phyloP scores from a whole-genome alignment of 2,329 filamentous ascomycete species.

The Verticillium albo-atrum region DNA sequence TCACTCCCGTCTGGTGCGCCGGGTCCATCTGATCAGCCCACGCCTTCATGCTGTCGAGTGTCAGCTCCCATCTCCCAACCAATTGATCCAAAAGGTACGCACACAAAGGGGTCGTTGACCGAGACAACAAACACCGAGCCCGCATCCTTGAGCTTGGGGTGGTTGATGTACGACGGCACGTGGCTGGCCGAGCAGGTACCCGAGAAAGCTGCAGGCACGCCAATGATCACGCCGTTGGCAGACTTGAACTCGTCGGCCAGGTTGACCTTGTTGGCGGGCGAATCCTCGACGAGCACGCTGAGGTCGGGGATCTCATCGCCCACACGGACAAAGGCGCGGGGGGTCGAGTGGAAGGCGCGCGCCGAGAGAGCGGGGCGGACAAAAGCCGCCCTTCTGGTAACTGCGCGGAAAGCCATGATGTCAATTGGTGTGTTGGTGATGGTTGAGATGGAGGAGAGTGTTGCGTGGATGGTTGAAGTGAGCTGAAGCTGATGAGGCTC shows the following conservation, averaged over 20 bases:
- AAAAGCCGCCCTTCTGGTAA: slow-evolving; percentile 26
- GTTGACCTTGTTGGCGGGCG: slow-evolving; percentile 90
- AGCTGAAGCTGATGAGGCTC: background rate
- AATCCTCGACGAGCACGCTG: slow-evolving; percentile 74
- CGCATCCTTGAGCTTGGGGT: slow-evolving; percentile 70
- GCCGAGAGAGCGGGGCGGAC: slow-evolving; percentile 20
- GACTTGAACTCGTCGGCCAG: slow-evolving; percentile 68
- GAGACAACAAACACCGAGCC: slow-evolving; percentile 85
- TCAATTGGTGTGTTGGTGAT: background rate
- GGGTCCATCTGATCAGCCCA: slow-evolving; percentile 80
- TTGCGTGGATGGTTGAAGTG: background rate
- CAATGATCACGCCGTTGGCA: slow-evolving; percentile 76
- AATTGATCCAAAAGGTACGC: slow-evolving; percentile 29
- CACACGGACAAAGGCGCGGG: slow-evolving; percentile 61
- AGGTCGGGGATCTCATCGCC: slow-evolving; percentile 77
- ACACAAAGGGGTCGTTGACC: slow-evolving; percentile 96
- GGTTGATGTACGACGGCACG: slow-evolving; percentile 81
- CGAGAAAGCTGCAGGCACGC: slow-evolving; percentile 75
- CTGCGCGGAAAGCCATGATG: slow-evolving; percentile 31
- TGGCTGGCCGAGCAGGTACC: slow-evolving; percentile 59
- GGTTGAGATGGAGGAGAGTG: background rate
- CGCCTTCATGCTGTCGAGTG: slow-evolving; percentile 69
- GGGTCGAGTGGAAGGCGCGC: slow-evolving; percentile 61
- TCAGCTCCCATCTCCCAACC: slow-evolving; percentile 5
- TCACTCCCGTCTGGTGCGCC: slow-evolving; percentile 67